A percentile compares a stretch with the other conserved stretches of the same genome.
Conservation (phyloP, 768 basidiomycete species). For the Rhodotorula babjevae region DNA sequence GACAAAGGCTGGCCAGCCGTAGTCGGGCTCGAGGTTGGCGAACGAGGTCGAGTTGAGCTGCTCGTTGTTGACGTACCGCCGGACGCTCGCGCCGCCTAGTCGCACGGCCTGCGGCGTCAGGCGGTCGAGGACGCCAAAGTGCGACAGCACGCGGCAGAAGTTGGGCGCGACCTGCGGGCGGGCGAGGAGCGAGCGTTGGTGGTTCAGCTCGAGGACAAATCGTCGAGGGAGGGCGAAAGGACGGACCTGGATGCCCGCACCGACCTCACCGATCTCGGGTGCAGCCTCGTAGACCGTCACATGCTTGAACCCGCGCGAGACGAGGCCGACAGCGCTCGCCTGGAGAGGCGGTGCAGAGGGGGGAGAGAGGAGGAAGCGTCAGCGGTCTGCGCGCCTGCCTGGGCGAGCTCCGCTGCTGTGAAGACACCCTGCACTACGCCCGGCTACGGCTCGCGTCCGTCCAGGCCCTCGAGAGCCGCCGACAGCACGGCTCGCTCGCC, state of each 20-base stretch:
- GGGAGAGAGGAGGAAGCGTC: not conserved
- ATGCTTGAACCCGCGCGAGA: not conserved
- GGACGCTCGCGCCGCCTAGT: constrained; percentile 44
- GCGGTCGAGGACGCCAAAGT: constrained; percentile 46
- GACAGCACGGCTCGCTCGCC: no score
- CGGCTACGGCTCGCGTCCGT: no score
- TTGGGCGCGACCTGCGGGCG: constrained; percentile 47
- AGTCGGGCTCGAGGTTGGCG: constrained; percentile 44
- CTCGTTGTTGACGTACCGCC: constrained; percentile 45
- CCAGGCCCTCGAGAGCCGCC: no score
- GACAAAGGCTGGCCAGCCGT: constrained; percentile 47
- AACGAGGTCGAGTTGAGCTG: constrained; percentile 46
- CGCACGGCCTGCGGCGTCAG: constrained; percentile 45
- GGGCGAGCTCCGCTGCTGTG: not conserved
- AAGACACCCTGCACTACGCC: no score
- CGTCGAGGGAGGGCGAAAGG: constrained; percentile 49
- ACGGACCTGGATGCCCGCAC: constrained; percentile 46
- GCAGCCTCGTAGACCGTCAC: constrained; percentile 17
- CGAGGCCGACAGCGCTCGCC: constrained; percentile 11
- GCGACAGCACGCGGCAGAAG: constrained; percentile 45
- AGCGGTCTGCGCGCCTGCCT: no score
- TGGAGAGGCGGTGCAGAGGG: not conserved
- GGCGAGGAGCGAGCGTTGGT: no score
- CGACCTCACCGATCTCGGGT: constrained; percentile 39
- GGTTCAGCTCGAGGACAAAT: constrained; percentile 40